These are phyloP conservation scores for Mesembryanthemum crystallinum DNA, from an alignment of 148 eudicot species.

Conservation along the genomic window DNA sequence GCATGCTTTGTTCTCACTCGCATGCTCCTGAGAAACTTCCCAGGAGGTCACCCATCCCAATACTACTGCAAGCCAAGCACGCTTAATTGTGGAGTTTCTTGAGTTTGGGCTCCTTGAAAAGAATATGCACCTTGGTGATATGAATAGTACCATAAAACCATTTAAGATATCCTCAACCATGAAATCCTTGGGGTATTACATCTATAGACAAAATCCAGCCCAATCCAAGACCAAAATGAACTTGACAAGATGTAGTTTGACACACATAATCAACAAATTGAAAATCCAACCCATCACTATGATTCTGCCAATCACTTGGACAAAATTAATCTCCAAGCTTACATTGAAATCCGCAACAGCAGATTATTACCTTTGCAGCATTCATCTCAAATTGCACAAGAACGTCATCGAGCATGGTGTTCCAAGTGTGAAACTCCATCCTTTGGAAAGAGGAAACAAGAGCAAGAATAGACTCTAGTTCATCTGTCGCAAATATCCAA, in stretches of 20 bases:
- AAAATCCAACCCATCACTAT: not conserved
- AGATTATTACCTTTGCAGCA: constrained; percentile 67
- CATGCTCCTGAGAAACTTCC: no score
- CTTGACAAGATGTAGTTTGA: not conserved
- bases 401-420: constrained; percentile 74
- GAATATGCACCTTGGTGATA: no score
- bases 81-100: no score
- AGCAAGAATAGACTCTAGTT: constrained; percentile 52
- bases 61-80: no score
- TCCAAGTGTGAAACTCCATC: constrained; percentile 88
- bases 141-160: no score
- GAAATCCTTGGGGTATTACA: no score
- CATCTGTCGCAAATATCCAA: constrained; percentile 38
- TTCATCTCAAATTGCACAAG: constrained; percentile 70
- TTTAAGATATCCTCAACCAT: no score
- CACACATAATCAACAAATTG: not conserved
- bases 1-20: no score
- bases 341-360: not conserved
- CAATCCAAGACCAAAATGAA: not conserved
- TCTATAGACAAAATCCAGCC: not conserved
- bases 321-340: not conserved
- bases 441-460: constrained; percentile 66
- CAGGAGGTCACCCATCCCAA: no score
- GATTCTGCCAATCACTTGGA: not conserved
- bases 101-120: no score